Conservation (phyloP, 768 basidiomycete species). For the Termitomyces sp. region DNA sequence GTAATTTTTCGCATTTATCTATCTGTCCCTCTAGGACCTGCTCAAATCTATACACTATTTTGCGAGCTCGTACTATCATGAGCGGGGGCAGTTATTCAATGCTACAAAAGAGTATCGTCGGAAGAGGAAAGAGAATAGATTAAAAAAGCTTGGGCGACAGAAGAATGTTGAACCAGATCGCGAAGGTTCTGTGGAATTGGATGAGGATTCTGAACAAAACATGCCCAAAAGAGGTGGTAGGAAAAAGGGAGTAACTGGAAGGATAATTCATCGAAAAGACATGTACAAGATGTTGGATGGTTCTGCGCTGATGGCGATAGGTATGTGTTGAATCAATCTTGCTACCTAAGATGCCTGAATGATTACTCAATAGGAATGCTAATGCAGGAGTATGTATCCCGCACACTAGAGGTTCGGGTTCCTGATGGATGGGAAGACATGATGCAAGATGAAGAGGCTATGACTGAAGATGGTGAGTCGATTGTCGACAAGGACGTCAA, state of each 20-base stretch:
- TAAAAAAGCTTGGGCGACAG: constrained; percentile 12
- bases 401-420: constrained; percentile 30
- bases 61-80: constrained; percentile 49
- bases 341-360: too few species aligned
- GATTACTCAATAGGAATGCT: too few species aligned
- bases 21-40: constrained; percentile 31
- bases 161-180: constrained; percentile 10
- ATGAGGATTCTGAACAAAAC: constrained; percentile 7
- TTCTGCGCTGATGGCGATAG: constrained; percentile 66
- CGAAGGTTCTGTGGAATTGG: constrained; percentile 8
- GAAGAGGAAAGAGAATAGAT: constrained; percentile 29
- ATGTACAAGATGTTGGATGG: constrained; percentile 79
- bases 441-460: constrained; percentile 8
- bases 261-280: constrained; percentile 32
- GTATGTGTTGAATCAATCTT: constrained; percentile 34
- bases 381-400: constrained; percentile 58
- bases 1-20: constrained; percentile 5
- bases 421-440: constrained; percentile 45
- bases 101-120: constrained; percentile 39
- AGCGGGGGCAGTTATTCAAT: constrained; percentile 54
- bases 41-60: constrained; percentile 45
- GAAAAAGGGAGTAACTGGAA: constrained; percentile 14
- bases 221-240: constrained; percentile 10
- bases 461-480: background rate
- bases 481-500: background rate